Percentiles rank a stretch among this genome's conserved stretches.
Evolutionary conservation across 768 basidiomycete genomes (phyloP).

Genomic region (Mycena albidolilacea): DNA sequence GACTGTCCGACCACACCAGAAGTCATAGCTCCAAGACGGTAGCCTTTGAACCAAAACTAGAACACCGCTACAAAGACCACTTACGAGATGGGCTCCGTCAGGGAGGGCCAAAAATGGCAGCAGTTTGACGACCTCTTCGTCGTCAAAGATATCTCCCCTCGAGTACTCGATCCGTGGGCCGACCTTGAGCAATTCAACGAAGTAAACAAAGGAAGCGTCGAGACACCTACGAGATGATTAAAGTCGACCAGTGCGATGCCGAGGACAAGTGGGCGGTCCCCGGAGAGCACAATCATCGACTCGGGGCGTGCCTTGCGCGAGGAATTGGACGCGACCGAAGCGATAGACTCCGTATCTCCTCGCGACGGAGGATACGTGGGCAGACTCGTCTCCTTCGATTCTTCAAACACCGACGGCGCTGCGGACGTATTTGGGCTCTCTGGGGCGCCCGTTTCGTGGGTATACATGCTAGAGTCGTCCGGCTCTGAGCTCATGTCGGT

Average conservation of each 20-base stretch:
- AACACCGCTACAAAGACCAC: constrained; percentile 44
- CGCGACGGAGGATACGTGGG: constrained; percentile 74
- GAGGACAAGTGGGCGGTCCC: constrained; percentile 75
- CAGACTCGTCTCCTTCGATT: constrained; percentile 49
- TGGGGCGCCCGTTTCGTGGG: constrained; percentile 53
- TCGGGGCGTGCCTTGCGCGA: constrained; percentile 86
- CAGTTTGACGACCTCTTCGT: constrained; percentile 88
- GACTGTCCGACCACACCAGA: background rate
- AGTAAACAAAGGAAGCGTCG: constrained; percentile 32
- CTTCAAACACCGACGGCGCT: constrained; percentile 63
- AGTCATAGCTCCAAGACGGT: background rate
- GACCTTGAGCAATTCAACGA: constrained; percentile 65
- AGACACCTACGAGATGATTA: constrained; percentile 83
- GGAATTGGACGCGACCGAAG: constrained; percentile 75
- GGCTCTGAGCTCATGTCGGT: constrained; percentile 69
- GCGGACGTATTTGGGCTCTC: constrained; percentile 69
- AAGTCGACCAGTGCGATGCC: constrained; percentile 96
- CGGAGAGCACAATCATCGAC: constrained; percentile 77
- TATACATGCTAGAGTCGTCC: constrained; percentile 68
- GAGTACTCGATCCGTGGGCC: constrained; percentile 94
- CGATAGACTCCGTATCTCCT: constrained; percentile 68
- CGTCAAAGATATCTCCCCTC: constrained; percentile 82
- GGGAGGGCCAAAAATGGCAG: constrained; percentile 97
- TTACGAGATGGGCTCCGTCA: constrained; percentile 95
- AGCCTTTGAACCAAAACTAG: background rate